phyloP scores from a whole-genome alignment of 2,329 filamentous ascomycete species.

The Xylariaceae sp. region DNA sequence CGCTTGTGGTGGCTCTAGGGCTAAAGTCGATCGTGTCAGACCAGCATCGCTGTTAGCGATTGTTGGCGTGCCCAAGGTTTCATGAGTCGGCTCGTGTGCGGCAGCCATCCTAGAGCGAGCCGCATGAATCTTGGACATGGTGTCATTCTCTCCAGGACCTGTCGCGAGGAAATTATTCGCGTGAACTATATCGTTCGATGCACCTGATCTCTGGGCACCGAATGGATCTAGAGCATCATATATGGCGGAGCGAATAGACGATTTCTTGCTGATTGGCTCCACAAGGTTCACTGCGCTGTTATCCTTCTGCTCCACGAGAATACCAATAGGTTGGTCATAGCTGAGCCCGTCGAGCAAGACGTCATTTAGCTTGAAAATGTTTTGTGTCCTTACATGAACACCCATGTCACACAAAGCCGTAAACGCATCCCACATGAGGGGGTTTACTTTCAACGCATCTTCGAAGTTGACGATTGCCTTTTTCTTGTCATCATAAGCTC shows the following conservation, averaged over 20 bases:
- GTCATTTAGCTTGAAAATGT: constrained; percentile 77
- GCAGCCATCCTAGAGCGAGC: constrained; percentile 44
- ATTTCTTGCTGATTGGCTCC: constrained; percentile 41
- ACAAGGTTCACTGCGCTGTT: constrained; percentile 30
- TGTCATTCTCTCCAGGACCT: constrained; percentile 48
- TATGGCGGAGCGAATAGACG: constrained; percentile 35
- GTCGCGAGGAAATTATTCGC: constrained; percentile 38
- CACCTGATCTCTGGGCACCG: constrained; percentile 40
- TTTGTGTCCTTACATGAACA: constrained; percentile 73
- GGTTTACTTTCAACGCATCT: constrained; percentile 82
- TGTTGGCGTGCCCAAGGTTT: constrained; percentile 62
- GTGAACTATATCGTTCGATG: constrained; percentile 37
- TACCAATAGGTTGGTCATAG: constrained; percentile 29
- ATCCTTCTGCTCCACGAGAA: constrained; percentile 36
- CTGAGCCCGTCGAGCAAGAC: constrained; percentile 46
- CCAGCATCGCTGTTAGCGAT: constrained; percentile 40
- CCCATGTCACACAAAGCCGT: constrained; percentile 83
- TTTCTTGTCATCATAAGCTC: constrained; percentile 74
- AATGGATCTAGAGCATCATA: constrained; percentile 48
- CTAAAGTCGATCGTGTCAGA: constrained; percentile 28
- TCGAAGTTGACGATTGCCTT: constrained; percentile 85
- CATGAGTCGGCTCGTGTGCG: constrained; percentile 40
- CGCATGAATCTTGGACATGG: constrained; percentile 53
- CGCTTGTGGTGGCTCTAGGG: constrained; percentile 47
- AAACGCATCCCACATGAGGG: constrained; percentile 98